These are phyloP conservation scores for Cenococcum geophilum DNA, from an alignment of 495 filamentous ascomycete species.

Conservation along the genomic window DNA sequence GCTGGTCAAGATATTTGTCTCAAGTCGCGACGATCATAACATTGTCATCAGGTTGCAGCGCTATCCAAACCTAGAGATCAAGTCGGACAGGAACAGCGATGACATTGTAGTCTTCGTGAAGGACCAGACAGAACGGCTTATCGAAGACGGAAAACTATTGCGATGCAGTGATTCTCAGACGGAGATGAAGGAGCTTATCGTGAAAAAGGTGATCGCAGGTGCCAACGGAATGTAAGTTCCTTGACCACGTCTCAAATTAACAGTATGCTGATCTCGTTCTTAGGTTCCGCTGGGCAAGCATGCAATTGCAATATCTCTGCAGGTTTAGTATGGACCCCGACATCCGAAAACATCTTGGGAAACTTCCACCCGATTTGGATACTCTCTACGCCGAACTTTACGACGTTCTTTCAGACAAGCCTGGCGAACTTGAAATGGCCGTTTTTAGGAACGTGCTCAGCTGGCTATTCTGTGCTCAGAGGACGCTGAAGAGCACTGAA, in stretches of 20 bases:
- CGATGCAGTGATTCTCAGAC: no score
- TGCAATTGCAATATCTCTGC: conserved; percentile 9
- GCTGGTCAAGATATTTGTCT: conserved; percentile 40
- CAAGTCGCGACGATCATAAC: conserved; percentile 39
- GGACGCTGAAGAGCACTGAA: conserved; percentile 2
- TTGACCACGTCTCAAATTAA: neutral
- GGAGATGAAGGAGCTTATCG: neutral
- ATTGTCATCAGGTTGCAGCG: conserved; percentile 31
- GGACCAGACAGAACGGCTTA: neutral
- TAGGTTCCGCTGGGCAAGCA: conserved; percentile 29
- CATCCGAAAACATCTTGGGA: conserved; percentile 2
- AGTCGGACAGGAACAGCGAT: conserved; percentile 29
- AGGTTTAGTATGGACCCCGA: conserved; percentile 1
- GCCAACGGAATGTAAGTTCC: conserved; percentile 8
- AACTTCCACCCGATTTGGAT: conserved; percentile 27
- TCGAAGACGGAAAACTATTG: neutral
- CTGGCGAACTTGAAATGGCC: neutral
- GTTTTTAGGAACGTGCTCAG: conserved; percentile 5
- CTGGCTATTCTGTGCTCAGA: conserved; percentile 9
- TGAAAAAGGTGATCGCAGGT: neutral
- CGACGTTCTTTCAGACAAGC: conserved; percentile 9
- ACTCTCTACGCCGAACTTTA: conserved; percentile 31
- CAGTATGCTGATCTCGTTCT: neutral
- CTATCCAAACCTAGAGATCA: conserved; percentile 35
- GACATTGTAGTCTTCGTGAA: conserved; percentile 37